Evolutionary conservation across 345 rosid genomes (phyloP), one percentile per base, ranked within the genome.

Genomic region (Tarenaya hassleriana): DNA sequence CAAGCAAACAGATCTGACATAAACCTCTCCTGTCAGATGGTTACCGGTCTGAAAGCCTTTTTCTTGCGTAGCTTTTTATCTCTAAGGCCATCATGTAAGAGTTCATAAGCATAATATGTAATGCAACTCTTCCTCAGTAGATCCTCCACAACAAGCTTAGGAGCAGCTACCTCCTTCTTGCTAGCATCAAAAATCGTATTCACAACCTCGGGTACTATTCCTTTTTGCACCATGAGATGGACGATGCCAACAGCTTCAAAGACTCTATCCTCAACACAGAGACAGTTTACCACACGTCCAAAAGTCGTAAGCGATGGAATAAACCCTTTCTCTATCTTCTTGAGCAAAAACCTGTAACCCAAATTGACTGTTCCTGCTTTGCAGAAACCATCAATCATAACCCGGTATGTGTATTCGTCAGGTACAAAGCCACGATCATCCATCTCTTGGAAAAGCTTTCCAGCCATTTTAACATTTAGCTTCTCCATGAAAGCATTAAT

Each of bases 71-170:
- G 62, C 69, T 76, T 84, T 68, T 79, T 91, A 67, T 91, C 81
- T 74, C 79, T 73, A 61, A 88, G 73, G 42, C 90, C 96, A 71
- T 87, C 92, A 51, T 77, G 80, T 10, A 91, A 80, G 63, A 87
- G 90, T 63, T 88, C 87, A 7, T 87, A 88, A 3, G 96, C 76
- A 69, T 68, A 81, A 58, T 88, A 88, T 17, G 88, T 87, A 73
- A 91, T 79, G 55, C 73, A 67, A 58, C 88, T 72, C 68, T 78
- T 82, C 76, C 76, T 91, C 83, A 91, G 72, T 67, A 88, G 69
- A 64, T 87, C 86, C 68, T 91, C 98, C 68, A 88, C 77, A 38
- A 84, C 72, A 60, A 87, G 84, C 83, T 91, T 88, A 18, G 95
- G 98, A 38, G 98, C 88, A 13, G 92, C 96, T 50, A 81, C 73